These are phyloP conservation scores for Scytalidium lignicola DNA, from an alignment of 2,329 filamentous ascomycete genomes.

Conservation along the genomic window DNA sequence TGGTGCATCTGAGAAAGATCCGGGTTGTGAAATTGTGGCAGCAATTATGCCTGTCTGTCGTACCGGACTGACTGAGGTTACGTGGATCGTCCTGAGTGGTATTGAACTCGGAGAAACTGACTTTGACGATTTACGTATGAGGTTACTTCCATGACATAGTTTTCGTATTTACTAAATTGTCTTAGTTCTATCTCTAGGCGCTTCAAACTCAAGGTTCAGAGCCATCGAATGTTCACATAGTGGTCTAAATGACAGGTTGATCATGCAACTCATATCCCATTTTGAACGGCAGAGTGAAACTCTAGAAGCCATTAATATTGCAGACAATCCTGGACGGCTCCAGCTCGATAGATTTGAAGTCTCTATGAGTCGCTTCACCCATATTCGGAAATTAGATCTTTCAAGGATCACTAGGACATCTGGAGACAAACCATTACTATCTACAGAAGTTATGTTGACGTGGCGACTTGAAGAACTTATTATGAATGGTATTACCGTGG, in stretches of 20 bases:
- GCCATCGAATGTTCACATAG: constrained; percentile 64
- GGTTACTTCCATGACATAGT: background rate
- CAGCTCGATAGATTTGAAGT: constrained; percentile 60
- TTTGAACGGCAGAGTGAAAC: constrained; percentile 61
- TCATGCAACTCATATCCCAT: constrained; percentile 59
- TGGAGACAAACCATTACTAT: constrained; percentile 57
- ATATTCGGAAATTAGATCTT: constrained; percentile 60
- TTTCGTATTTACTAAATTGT: constrained; percentile 21
- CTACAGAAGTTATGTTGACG: constrained; percentile 58
- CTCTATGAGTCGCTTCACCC: constrained; percentile 61
- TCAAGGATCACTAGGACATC: constrained; percentile 61
- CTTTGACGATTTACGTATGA: constrained; percentile 45
- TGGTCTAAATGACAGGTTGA: constrained; percentile 50
- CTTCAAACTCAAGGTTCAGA: constrained; percentile 58
- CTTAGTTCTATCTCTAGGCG: constrained; percentile 62
- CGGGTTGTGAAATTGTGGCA: constrained; percentile 64
- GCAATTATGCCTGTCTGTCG: constrained; percentile 64
- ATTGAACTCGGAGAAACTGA: constrained; percentile 68
- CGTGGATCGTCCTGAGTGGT: constrained; percentile 65
- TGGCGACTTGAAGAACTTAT: constrained; percentile 64
- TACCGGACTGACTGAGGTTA: constrained; percentile 61
- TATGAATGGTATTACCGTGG: constrained; percentile 54
- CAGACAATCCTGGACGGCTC: constrained; percentile 60
- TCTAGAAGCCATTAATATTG: constrained; percentile 62
- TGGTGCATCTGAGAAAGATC: constrained; percentile 47